A percentile compares a stretch with the other conserved stretches of the same genome.
These are phyloP conservation scores for Cokeromyces recurvatus DNA, from an alignment of 371 early-diverging fungal species.

Conservation along the genomic window DNA sequence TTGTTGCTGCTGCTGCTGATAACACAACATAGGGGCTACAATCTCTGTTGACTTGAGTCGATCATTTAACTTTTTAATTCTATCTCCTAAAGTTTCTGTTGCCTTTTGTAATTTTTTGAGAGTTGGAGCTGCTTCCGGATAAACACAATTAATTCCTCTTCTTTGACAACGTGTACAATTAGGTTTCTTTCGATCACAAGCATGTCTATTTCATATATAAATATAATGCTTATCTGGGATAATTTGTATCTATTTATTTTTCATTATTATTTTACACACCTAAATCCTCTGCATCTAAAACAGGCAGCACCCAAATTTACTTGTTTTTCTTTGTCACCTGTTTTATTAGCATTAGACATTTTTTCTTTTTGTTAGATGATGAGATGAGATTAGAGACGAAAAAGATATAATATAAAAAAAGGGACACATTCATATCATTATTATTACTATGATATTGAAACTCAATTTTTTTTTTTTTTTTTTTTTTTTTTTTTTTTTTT, in stretches of 20 bases:
- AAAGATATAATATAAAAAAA: too few species aligned
- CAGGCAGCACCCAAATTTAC: slow-evolving; percentile 32
- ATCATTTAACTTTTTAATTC: slow-evolving; percentile 26
- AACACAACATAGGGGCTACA: background rate
- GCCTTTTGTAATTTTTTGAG: slow-evolving; percentile 27
- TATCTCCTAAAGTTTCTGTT: slow-evolving; percentile 24
- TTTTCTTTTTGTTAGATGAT: too few species aligned
- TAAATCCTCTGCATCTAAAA: slow-evolving; percentile 43
- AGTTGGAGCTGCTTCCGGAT: slow-evolving; percentile 38
- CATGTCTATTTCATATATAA: slow-evolving; percentile 25
- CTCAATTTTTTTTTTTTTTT: too few species aligned
- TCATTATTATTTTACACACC: too few species aligned
- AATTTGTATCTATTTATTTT: too few species aligned
- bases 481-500: too few species aligned
- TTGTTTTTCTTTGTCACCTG: slow-evolving; percentile 5
- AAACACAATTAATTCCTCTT: slow-evolving; percentile 28
- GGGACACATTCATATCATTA: too few species aligned
- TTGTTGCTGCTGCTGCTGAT: slow-evolving; percentile 4
- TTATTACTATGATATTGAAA: too few species aligned
- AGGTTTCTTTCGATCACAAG: slow-evolving; percentile 28
- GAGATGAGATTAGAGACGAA: too few species aligned
- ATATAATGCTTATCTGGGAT: too few species aligned
- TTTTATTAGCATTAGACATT: slow-evolving; percentile 1
- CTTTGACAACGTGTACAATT: slow-evolving; percentile 29
- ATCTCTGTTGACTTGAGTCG: slow-evolving; percentile 15